Evolutionary conservation across 2,329 filamentous ascomycete species (phyloP), one percentile per base, ranked within the genome.

Genomic region (Fusarium pseudonygamai): DNA sequence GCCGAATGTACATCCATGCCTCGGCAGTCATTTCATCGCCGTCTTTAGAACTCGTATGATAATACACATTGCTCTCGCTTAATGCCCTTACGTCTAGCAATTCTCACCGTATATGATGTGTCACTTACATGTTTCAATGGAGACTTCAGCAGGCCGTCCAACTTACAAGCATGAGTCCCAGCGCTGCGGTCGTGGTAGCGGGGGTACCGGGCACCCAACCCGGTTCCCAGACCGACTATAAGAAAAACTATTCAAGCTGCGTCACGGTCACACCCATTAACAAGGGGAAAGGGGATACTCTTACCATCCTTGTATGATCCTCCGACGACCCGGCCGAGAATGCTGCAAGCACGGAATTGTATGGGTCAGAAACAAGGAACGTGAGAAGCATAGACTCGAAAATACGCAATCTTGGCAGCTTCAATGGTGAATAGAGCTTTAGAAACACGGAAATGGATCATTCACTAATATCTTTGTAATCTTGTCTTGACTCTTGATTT

Each of bases 161-260:
- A 49, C 28, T 49, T 67, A 53, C 56, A 36, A 52, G 28, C 42
- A 66, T 26, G 32, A 47, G 40, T 66, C 63, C 67, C 71, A 46
- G 57, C 34, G 28, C 60, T 72, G 56, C 57, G 72, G 68, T 46
- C 42, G 55, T 68, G 71, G 71, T 57, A 62, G 45, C 60, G 66
- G 69, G 60, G 61, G 34, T 32, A 32, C 50, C 50, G 45, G 64
- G n/a, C 37, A 61, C 32, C 43, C 42, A 46, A 30, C n/a, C 60
- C 50, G 32, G 22, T 43, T 58, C n/a, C n/a, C 62, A 56, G 43
- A 39, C 49, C 42, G 50, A 45, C 34, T 45, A 34, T n/a, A 26
- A 47, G 26, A 32, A 61, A 47, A 37, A 43, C 42, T 22, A 42
- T 62, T 34, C 36, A 22, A 49, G 37, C 57, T 62, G 26, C 30